Conservation (phyloP, 176 grass and related monocot genomes). For the Otatea glauca region DNA sequence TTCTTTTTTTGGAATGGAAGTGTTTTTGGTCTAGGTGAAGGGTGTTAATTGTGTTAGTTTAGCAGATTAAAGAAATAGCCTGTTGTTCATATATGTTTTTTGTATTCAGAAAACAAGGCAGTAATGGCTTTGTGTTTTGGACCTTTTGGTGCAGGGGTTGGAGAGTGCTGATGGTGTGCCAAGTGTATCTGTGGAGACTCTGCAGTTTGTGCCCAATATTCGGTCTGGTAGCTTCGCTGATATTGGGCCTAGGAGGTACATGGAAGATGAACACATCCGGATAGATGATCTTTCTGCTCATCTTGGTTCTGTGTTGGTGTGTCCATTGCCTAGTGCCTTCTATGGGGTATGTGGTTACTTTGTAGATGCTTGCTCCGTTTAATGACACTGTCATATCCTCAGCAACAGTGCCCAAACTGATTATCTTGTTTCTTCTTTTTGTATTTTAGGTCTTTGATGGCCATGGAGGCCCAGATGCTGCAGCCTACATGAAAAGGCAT, state of each 20-base stretch:
- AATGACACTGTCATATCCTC: neutral
- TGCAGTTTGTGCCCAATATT: slow-evolving; percentile 68
- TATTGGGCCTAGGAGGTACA: slow-evolving; percentile 79
- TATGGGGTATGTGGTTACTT: slow-evolving; percentile 64
- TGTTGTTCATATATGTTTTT: slow-evolving; percentile 17
- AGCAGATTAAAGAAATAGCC: neutral
- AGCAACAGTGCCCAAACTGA: neutral
- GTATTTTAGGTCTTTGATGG: slow-evolving; percentile 85
- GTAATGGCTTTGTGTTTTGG: neutral
- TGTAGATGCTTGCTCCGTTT: neutral
- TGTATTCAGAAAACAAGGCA: neutral
- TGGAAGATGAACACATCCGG: slow-evolving; percentile 98
- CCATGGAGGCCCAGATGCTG: slow-evolving; percentile 82
- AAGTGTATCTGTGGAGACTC: slow-evolving; percentile 33
- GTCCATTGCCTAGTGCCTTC: slow-evolving; percentile 85
- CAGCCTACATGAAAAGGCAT: slow-evolving; percentile 90
- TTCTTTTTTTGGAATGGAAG: neutral
- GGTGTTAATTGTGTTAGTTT: neutral
- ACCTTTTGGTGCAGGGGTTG: slow-evolving; percentile 43
- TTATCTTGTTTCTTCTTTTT: neutral
- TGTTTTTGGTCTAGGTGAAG: neutral
- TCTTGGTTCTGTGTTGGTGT: slow-evolving; percentile 64
- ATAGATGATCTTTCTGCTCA: slow-evolving; percentile 89
- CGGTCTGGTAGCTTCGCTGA: slow-evolving; percentile 87
- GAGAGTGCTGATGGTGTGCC: slow-evolving; percentile 37